Conservation (phyloP, 306 rosid species). For the Corylus avellana region DNA sequence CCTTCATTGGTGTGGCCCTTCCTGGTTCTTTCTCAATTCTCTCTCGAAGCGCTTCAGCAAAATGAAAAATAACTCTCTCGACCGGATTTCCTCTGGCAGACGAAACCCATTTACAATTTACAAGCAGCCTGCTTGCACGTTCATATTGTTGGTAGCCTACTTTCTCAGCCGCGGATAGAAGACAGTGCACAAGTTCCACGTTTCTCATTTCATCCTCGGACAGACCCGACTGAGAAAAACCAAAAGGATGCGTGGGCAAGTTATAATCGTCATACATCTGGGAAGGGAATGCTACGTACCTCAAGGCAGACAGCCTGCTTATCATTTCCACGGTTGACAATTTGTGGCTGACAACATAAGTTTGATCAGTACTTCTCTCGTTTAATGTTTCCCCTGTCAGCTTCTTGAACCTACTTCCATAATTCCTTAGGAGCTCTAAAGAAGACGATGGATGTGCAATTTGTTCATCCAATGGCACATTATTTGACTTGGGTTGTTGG, state of each 20-base stretch:
- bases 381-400: conserved; percentile 26
- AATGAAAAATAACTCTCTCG: conserved; percentile 55
- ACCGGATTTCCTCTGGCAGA: conserved; percentile 34
- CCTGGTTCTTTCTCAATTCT: conserved; percentile 59
- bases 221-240: conserved; percentile 40
- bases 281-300: conserved; percentile 55
- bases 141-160: conserved; percentile 61
- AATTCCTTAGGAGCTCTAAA: conserved; percentile 53
- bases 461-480: conserved; percentile 29
- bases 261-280: conserved; percentile 41
- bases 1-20: not conserved
- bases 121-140: conserved; percentile 59
- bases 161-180: conserved; percentile 71
- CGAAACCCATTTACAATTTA: conserved; percentile 50
- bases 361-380: conserved; percentile 4
- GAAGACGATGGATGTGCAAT: conserved; percentile 34
- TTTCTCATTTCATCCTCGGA: conserved; percentile 60
- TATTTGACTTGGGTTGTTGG: not conserved
- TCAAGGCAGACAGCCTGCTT: conserved; percentile 70
- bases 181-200: conserved; percentile 66
- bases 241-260: conserved; percentile 57
- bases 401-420: conserved; percentile 47
- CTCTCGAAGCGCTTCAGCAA: conserved; percentile 58
- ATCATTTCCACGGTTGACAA: conserved; percentile 67
- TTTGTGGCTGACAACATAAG: conserved; percentile 19